Evolutionary conservation across 768 basidiomycete species (phyloP).

Genomic region (Leccinum subtestaceum): DNA sequence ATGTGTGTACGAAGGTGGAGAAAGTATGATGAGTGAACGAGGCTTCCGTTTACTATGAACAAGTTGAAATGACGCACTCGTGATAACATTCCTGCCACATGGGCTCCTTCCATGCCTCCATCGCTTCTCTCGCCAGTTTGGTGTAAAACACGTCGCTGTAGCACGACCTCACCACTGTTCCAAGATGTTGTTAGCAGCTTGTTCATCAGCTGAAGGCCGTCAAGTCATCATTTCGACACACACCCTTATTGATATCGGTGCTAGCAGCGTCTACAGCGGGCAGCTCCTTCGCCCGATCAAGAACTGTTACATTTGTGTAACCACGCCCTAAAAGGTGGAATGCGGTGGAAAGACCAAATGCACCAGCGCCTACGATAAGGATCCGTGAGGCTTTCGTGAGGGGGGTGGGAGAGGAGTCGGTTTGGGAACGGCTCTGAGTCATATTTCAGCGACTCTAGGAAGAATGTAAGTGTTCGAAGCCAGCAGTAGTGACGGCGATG

Average conservation of each 20-base stretch:
- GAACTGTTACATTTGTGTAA: conserved; percentile 65
- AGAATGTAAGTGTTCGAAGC: background rate
- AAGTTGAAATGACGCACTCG: conserved; percentile 52
- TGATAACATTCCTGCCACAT: conserved; percentile 77
- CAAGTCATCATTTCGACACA: background rate
- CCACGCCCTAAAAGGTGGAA: conserved; percentile 70
- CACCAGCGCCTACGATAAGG: conserved; percentile 77
- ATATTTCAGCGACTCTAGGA: conserved; percentile 1
- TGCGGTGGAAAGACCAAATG: conserved; percentile 87
- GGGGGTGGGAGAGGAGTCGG: background rate
- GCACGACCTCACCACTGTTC: conserved; percentile 68
- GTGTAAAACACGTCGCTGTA: conserved; percentile 72
- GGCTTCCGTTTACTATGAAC: background rate
- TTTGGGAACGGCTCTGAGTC: background rate
- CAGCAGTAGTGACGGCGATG: background rate
- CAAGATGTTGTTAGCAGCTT: background rate
- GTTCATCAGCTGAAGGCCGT: background rate
- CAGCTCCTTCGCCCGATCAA: conserved; percentile 65
- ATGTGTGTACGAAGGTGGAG: background rate
- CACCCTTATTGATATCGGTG: conserved; percentile 46
- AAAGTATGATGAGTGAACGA: background rate
- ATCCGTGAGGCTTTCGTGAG: conserved; percentile 18
- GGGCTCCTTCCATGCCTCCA: conserved; percentile 68
- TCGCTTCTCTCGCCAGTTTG: conserved; percentile 71
- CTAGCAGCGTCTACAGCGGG: conserved; percentile 85